Evolutionary conservation across 2,329 filamentous ascomycete species (phyloP).

Genomic region (Apiospora rasikravindrae): DNA sequence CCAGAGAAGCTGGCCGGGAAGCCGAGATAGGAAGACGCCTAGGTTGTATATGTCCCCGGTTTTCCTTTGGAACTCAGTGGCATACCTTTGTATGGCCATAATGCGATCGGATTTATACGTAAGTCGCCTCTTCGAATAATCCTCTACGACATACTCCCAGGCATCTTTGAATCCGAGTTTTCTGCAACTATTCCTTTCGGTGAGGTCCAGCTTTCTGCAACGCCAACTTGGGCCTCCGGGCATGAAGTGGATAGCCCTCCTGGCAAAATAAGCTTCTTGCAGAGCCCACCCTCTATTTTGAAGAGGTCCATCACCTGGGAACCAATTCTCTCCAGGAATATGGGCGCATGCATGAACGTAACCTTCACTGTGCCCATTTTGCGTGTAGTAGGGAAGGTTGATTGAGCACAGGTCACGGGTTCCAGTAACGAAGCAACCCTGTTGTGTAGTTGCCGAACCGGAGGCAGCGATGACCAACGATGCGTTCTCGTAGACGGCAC

Average conservation of each 20-base stretch:
- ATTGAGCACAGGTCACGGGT: not conserved
- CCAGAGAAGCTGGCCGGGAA: not conserved
- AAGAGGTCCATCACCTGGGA: not conserved
- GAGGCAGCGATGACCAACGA: not conserved
- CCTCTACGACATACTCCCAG: not conserved
- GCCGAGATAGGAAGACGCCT: not conserved
- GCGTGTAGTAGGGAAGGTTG: not conserved
- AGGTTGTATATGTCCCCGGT: not conserved
- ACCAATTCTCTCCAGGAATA: too few species aligned
- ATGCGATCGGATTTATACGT: not conserved
- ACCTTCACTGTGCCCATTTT: not conserved
- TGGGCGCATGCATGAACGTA: not conserved
- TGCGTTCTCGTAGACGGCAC: not conserved
- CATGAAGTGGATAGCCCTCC: slow-evolving; percentile 12
- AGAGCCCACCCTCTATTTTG: slow-evolving; percentile 5
- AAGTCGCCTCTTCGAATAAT: not conserved
- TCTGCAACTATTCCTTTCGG: not conserved
- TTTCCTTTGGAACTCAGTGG: not conserved
- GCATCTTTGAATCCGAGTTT: not conserved
- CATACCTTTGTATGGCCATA: not conserved
- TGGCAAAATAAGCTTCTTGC: not conserved
- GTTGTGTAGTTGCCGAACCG: not conserved
- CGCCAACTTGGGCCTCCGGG: not conserved
- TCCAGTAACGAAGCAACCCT: not conserved
- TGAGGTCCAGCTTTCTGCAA: not conserved